These are phyloP conservation scores for Stentor roeselii DNA, from an alignment of 73 alveolate species.

Conservation along the genomic window DNA sequence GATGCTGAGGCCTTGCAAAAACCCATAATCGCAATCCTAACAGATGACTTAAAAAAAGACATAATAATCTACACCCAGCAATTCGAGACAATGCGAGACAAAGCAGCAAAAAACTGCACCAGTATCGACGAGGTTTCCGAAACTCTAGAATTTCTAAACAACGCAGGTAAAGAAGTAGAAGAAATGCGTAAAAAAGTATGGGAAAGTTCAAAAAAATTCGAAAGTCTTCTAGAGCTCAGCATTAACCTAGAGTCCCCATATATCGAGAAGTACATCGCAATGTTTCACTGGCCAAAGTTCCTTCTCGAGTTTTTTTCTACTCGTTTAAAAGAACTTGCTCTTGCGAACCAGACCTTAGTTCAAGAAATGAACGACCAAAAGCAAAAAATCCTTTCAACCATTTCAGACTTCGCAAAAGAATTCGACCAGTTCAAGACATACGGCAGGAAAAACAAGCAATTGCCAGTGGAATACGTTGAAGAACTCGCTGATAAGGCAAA, in stretches of 20 bases:
- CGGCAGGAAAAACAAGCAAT: not conserved
- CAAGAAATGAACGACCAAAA: constrained; percentile 47
- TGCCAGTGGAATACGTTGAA: constrained; percentile 49
- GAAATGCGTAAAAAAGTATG: constrained; percentile 36
- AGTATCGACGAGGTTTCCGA: constrained; percentile 27
- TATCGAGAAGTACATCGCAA: not conserved
- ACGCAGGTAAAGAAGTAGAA: constrained; percentile 29
- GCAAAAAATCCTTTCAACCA: constrained; percentile 33
- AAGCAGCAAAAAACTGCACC: constrained; percentile 3
- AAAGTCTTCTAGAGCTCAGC: constrained; percentile 50
- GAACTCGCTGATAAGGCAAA: constrained; percentile 50
- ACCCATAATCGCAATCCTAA: not conserved
- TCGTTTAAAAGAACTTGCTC: not conserved
- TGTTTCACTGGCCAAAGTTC: constrained; percentile 9
- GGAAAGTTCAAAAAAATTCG: constrained; percentile 29
- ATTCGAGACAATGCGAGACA: not conserved
- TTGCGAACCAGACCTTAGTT: constrained; percentile 25
- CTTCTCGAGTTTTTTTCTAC: constrained; percentile 8
- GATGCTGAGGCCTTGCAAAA: constrained; percentile 10
- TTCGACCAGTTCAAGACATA: constrained; percentile 10
- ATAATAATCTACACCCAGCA: not conserved
- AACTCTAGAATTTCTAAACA: constrained; percentile 20
- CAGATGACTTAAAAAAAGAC: constrained; percentile 26
- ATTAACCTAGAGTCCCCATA: constrained; percentile 15
- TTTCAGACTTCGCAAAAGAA: constrained; percentile 20